Conservation (phyloP, 2,329 filamentous ascomycete genomes). For the Bipolaris gigantea region DNA sequence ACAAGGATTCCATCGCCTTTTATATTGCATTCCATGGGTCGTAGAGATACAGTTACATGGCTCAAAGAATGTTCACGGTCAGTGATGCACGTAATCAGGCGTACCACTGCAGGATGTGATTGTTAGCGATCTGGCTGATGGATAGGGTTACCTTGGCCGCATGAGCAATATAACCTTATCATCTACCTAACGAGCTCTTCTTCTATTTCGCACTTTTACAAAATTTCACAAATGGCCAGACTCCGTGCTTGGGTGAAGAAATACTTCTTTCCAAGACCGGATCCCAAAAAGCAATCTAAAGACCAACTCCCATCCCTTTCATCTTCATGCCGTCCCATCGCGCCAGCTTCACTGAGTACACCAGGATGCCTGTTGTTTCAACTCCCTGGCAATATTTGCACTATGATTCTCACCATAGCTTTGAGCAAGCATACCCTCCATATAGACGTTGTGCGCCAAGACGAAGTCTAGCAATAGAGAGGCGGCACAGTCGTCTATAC, state of each 20-base stretch:
- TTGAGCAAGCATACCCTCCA: conserved; percentile 8
- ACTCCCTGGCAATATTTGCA: conserved; percentile 10
- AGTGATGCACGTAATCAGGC: too few species aligned
- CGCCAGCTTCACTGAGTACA: conserved; percentile 1
- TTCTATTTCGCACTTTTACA: too few species aligned
- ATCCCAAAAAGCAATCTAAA: not conserved
- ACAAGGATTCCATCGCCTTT: too few species aligned
- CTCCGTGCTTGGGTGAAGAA: conserved; percentile 1
- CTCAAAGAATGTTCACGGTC: too few species aligned
- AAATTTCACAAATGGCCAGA: not conserved
- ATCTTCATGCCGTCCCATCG: conserved; percentile 5
- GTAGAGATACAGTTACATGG: too few species aligned
- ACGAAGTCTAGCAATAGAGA: conserved; percentile 7
- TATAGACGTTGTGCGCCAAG: conserved; percentile 3
- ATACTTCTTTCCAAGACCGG: not conserved
- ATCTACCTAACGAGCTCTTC: too few species aligned
- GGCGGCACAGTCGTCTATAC: not conserved
- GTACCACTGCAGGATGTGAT: too few species aligned
- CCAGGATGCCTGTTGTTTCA: conserved; percentile 8
- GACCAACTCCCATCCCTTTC: conserved; percentile 4
- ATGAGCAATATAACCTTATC: too few species aligned
- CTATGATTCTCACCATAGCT: conserved; percentile 4
- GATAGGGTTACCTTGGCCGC: too few species aligned
- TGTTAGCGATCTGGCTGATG: too few species aligned
- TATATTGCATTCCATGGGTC: too few species aligned